Evolutionary conservation across 169 alveolate genomes (phyloP), one percentile per base, ranked within the genome.

Genomic region (Eimeria tenella): DNA sequence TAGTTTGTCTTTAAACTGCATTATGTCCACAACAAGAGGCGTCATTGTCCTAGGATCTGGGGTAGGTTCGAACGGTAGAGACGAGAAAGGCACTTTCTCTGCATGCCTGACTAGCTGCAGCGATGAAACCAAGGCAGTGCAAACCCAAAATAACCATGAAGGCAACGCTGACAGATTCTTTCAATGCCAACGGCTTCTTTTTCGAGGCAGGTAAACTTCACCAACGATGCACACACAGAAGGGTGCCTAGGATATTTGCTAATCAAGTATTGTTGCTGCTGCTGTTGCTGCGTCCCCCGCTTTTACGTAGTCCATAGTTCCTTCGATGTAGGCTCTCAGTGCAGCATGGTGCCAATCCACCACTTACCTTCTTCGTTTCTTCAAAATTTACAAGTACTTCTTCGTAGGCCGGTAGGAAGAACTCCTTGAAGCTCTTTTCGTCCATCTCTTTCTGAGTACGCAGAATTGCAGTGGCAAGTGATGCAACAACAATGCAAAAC

Each of bases 1-100:
- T 82, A 90, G 90, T 58, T 58, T 75, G 89, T 90, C 94, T 63
- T 75, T 81, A 68, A 90, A 73, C 79, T 56, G 56, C 68, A 81
- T 90, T 25, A 90, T 90, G 70, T 90, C 94, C 82, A 90, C 81
- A 10, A 62, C 89, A 8, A 75, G 89, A 56, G 94, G 94, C 31
- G 94, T 60, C 70, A 90, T 25, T n/a, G 94, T 90, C 50, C 94
- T 89, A 25, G 82, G 87, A 19, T 90, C 94, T 23, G 94, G 94
- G 15, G 91, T 62, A 58, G 91, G 91, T 21, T 83, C 91, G 91
- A 55, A 58, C 50, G 91, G 91, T 15, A 83, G 91, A 23, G 91
- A 62, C 4, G 75, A 6, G 21, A 42, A 83, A 23, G 91, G 91
- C 52, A 83, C 70, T 53, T 83, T 58, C 79, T 83, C 91, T 58